Percentiles rank a stretch among this genome's conserved stretches.
Evolutionary conservation across 1,284 basidiomycete genomes (phyloP).

Genomic region (Cryptococcus sp.): DNA sequence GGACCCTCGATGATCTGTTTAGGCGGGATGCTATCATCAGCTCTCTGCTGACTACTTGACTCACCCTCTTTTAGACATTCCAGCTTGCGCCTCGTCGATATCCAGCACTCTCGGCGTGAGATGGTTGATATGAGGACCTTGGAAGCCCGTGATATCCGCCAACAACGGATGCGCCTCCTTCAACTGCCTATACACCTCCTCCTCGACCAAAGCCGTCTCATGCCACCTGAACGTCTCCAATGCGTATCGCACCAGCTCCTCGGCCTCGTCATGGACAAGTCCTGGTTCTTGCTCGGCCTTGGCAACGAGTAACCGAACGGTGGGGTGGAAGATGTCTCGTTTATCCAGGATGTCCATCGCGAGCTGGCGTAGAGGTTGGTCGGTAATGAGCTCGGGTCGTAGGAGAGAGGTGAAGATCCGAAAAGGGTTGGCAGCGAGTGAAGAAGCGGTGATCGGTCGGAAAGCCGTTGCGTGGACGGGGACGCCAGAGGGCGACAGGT

Average conservation of each 20-base stretch:
- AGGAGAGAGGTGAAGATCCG: conserved; percentile 47
- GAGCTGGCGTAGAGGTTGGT: conserved; percentile 26
- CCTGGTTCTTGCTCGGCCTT: conserved; percentile 39
- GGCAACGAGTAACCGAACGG: conserved; percentile 30
- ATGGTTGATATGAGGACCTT: conserved; percentile 49
- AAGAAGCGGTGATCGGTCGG: conserved; percentile 31
- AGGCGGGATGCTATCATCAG: conserved; percentile 40
- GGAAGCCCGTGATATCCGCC: conserved; percentile 48
- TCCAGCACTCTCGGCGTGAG: conserved; percentile 48
- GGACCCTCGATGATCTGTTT: conserved; percentile 48
- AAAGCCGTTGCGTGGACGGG: conserved; percentile 50
- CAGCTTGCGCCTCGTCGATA: conserved; percentile 46
- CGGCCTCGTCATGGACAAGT: conserved; percentile 18
- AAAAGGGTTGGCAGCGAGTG: conserved; percentile 46
- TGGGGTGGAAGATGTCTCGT: conserved; percentile 43
- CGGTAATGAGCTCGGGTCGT: conserved; percentile 40
- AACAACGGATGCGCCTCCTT: conserved; percentile 41
- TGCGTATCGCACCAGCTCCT: conserved; percentile 38
- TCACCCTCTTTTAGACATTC: conserved; percentile 41
- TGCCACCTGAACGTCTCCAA: conserved; percentile 49
- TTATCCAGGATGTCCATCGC: conserved; percentile 30
- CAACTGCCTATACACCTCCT: conserved; percentile 37
- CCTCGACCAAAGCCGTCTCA: conserved; percentile 36
- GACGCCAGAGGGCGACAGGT: conserved; percentile 43
- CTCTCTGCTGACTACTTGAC: background rate